phyloP scores from a whole-genome alignment of 2,329 filamentous ascomycete species.

The Aspergillus brunneoviolaceus region DNA sequence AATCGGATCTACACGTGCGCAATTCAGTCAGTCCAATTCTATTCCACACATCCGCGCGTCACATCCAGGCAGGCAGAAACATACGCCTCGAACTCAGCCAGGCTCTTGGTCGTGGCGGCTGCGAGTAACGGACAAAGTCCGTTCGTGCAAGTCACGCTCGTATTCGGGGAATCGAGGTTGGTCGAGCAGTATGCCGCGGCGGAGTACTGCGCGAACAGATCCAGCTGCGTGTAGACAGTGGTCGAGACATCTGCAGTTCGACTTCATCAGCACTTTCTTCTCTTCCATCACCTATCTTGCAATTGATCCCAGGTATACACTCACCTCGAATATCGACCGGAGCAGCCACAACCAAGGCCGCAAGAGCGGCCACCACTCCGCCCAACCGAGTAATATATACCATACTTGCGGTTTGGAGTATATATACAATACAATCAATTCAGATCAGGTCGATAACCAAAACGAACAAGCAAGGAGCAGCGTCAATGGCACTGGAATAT shows the following conservation, averaged over 20 bases:
- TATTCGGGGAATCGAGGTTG: constrained; percentile 48
- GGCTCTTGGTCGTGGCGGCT: constrained; percentile 45
- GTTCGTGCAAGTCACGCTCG: constrained; percentile 45
- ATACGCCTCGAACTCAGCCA: constrained; percentile 52
- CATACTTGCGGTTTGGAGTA: constrained; percentile 4
- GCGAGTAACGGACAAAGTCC: constrained; percentile 52
- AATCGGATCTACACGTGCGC: constrained; percentile 14
- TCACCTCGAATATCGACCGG: constrained; percentile 25
- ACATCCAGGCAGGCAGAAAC: constrained; percentile 9
- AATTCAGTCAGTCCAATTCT: constrained; percentile 2
- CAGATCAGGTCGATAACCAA: neutral
- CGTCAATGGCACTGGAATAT: neutral
- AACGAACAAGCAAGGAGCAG: neutral
- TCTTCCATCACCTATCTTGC: too few relatives aligned
- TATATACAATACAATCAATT: neutral
- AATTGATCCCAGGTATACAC: neutral
- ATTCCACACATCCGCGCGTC: too few relatives aligned
- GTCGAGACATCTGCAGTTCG: constrained; percentile 37
- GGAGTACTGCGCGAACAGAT: constrained; percentile 53
- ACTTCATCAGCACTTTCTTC: neutral
- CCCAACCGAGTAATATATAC: constrained; percentile 8
- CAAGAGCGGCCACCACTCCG: constrained; percentile 7
- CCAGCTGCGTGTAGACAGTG: constrained; percentile 43
- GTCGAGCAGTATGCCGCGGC: constrained; percentile 54
- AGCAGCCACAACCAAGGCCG: constrained; percentile 8